These are phyloP conservation scores for Boletus edulis DNA, from an alignment of 768 basidiomycete genomes.

Conservation along the genomic window DNA sequence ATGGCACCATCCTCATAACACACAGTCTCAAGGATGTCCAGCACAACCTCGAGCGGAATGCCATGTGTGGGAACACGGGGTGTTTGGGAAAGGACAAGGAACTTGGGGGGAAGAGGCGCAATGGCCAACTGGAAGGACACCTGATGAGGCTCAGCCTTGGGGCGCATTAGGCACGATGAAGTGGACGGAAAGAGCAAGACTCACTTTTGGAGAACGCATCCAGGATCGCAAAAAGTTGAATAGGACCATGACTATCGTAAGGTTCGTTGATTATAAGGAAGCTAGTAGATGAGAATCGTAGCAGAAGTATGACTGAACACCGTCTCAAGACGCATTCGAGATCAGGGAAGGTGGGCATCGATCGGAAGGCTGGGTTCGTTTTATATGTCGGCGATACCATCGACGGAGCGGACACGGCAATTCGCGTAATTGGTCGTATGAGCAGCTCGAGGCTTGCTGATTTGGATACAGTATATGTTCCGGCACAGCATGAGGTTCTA, in stretches of 20 bases:
- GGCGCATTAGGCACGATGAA: conserved; percentile 5
- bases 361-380: conserved; percentile 14
- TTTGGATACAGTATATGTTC: not conserved
- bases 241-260: conserved; percentile 26
- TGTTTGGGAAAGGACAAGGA: conserved; percentile 10
- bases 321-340: conserved; percentile 22
- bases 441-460: not conserved
- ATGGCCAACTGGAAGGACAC: conserved; percentile 40
- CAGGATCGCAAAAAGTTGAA: conserved; percentile 22
- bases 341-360: conserved; percentile 15
- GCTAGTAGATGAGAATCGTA: conserved; percentile 16
- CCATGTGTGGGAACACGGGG: conserved; percentile 26
- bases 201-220: conserved; percentile 26
- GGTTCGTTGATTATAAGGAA: conserved; percentile 21
- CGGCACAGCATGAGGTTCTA: conserved; percentile 5
- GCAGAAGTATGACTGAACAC: conserved; percentile 18
- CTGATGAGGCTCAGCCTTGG: conserved; percentile 34
- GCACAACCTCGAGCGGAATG: conserved; percentile 63
- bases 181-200: not conserved
- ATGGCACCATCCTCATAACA: conserved; percentile 38
- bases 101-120: conserved; percentile 21
- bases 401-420: conserved; percentile 22
- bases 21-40: conserved; percentile 60
- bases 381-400: conserved; percentile 27
- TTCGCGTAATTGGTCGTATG: conserved; percentile 22